Evolutionary conservation across 2,329 filamentous ascomycete genomes (phyloP), one percentile per base, ranked within the genome.

Genomic region (Ramichloridium luteum): DNA sequence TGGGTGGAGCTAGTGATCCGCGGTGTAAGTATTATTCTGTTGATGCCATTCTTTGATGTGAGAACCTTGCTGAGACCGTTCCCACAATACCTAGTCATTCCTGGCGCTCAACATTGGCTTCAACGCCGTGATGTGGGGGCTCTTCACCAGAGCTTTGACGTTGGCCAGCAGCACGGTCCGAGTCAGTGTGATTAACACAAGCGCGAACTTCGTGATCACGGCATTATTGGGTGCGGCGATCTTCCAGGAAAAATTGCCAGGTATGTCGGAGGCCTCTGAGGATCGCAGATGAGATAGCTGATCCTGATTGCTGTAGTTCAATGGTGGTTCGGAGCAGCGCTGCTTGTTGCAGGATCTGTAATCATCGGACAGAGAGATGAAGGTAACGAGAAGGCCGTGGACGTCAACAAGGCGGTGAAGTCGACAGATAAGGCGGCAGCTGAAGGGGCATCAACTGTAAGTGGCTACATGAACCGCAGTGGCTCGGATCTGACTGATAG

Each of bases 41-140:
- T n/a, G n/a, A n/a, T n/a, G n/a, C n/a, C n/a, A n/a, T n/a, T n/a
- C n/a, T n/a, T n/a, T n/a, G n/a, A n/a, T n/a, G n/a, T n/a, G n/a
- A n/a, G n/a, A n/a, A n/a, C n/a, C n/a, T n/a, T n/a, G n/a, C n/a
- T n/a, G n/a, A n/a, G n/a, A n/a, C n/a, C n/a, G n/a, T n/a, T n/a
- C n/a, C n/a, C n/a, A n/a, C n/a, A n/a, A n/a, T n/a, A n/a, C n/a
- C n/a, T 43, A 82, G 77, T 58, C 69, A 25, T 86, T 86, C 64
- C 86, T 88, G 48, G 68, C 62, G 1, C 65, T 86, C 9, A 88
- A 85, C 48, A 64, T 85, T 27, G 55, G 69, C 31, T 85, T 84
- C 57, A 84, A 85, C 49, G 78, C 72, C 31, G 64, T 83, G 57
- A 88, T 88, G 81, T 88, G 81, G 81, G 74, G 77, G 0, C 68